Evolutionary conservation across 257 asterid genomes (phyloP).

Genomic region (Solanum rostratum): DNA sequence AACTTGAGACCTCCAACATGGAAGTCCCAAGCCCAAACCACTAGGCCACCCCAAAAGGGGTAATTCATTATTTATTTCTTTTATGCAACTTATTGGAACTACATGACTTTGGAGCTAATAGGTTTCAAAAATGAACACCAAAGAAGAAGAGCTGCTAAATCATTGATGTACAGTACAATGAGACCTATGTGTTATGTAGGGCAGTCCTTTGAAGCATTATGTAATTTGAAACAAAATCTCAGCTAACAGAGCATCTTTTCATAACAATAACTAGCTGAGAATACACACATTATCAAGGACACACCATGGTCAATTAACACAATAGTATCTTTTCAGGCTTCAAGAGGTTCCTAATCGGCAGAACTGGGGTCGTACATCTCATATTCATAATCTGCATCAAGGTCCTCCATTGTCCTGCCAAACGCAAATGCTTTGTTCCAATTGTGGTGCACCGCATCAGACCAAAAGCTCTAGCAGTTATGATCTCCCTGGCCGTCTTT

Average conservation of each 20-base stretch:
- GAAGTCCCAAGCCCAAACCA: no score
- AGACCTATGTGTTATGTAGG: background rate
- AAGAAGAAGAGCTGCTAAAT: background rate
- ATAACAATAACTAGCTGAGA: background rate
- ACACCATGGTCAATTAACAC: background rate
- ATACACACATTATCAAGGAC: background rate
- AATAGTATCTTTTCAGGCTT: background rate
- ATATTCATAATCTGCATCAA: conserved; percentile 21
- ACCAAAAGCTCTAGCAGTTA: conserved; percentile 90
- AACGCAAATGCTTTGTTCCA: conserved; percentile 64
- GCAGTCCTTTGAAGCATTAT: background rate
- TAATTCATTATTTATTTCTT: background rate
- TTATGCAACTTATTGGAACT: background rate
- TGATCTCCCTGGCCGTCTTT: conserved; percentile 53
- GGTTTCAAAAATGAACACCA: background rate
- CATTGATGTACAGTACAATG: background rate
- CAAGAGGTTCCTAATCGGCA: conserved; percentile 19
- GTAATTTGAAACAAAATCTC: background rate
- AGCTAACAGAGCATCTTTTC: background rate
- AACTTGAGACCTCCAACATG: no score
- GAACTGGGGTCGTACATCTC: conserved; percentile 22
- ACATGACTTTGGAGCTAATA: background rate
- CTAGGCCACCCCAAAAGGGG: no score
- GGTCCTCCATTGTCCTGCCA: conserved; percentile 57
- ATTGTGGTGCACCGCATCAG: conserved; percentile 85